These are phyloP conservation scores for Talaromyces sp. DNA, from an alignment of 2,329 filamentous ascomycete genomes.

Conservation along the genomic window DNA sequence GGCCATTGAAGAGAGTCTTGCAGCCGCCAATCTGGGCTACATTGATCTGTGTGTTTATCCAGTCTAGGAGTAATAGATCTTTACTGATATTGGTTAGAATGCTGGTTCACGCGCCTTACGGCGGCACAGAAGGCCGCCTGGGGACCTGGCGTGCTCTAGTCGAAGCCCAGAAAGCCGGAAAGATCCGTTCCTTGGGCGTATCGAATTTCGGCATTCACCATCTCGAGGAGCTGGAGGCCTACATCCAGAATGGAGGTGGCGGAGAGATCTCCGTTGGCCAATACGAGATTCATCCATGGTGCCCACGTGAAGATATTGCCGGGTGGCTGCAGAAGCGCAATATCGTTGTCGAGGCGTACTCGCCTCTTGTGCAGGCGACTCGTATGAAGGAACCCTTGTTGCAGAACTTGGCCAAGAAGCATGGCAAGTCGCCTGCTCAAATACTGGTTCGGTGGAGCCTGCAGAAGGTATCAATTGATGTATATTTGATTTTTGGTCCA, in stretches of 20 bases:
- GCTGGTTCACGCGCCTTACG: conserved; percentile 44
- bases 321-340: conserved; percentile 70
- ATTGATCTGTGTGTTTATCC: conserved; percentile 60
- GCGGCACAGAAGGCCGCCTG: conserved; percentile 40
- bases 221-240: conserved; percentile 44
- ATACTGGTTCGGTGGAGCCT: conserved; percentile 64
- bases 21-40: conserved; percentile 65
- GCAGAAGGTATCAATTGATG: conserved; percentile 54
- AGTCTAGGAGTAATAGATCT: background rate
- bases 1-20: conserved; percentile 65
- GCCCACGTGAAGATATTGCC: conserved; percentile 75
- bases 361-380: conserved; percentile 49
- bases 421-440: conserved; percentile 61
- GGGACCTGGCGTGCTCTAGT: conserved; percentile 46
- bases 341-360: conserved; percentile 63
- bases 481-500: background rate
- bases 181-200: conserved; percentile 45
- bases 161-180: conserved; percentile 42
- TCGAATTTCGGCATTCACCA: conserved; percentile 46
- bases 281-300: conserved; percentile 90
- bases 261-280: conserved; percentile 82
- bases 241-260: conserved; percentile 46
- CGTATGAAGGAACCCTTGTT: conserved; percentile 58
- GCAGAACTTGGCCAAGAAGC: conserved; percentile 55
- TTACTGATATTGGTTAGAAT: conserved; percentile 29